Base-by-base conservation (phyloP, 2,329 filamentous ascomycete genomes). In the Grosmannia clavigera region DNA sequence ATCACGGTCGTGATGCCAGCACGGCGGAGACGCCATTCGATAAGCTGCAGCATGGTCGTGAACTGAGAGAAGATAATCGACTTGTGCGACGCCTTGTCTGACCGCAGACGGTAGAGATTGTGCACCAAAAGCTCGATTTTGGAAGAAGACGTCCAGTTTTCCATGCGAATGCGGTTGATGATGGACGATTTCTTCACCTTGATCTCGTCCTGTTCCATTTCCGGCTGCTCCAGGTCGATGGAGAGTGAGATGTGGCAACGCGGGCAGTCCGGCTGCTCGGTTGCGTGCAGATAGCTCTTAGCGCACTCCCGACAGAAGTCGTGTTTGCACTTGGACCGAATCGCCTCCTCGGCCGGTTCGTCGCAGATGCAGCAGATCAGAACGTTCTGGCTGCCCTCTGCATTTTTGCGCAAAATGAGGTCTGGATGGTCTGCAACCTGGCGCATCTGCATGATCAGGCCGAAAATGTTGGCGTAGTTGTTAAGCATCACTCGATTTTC, bases 381-480 rank as follows among this genome's bases (percentile, higher is more conserved):
- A 14, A 96, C 80, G 64, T 97, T 96, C 72, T 96, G 90, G 2
- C 92, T 92, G 58, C 88, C 89, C 66, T 91, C 85, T 3, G 81
- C 82, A 63, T 92, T 83, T 74, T 94, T 96, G 76, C 92, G 95
- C 63, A 97, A 74, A 56, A 99, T 88, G 43, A 99, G 74, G 73
- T 99, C 94, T 0, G 94, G 94, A 70, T 99, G 94, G 66, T 99
- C 94, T 9, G 94, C 91, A 31, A 96, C 90, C 75, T 99, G 94
- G 60, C 94, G 87, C 92, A 99, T 97, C 72, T 96, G 92, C 90
- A 97, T 97, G 69, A 99, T 96, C 60, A 99, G 81, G 69, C 92
- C 92, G 68, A 99, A 99, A 65, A 99, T 97, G 71, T 99, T 99
- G 75, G 94, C 94, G 67, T 97, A 97, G 70, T 96, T 96, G 78